phyloP scores from a whole-genome alignment of 768 basidiomycete genomes.

The Rhodocollybia butyracea region DNA sequence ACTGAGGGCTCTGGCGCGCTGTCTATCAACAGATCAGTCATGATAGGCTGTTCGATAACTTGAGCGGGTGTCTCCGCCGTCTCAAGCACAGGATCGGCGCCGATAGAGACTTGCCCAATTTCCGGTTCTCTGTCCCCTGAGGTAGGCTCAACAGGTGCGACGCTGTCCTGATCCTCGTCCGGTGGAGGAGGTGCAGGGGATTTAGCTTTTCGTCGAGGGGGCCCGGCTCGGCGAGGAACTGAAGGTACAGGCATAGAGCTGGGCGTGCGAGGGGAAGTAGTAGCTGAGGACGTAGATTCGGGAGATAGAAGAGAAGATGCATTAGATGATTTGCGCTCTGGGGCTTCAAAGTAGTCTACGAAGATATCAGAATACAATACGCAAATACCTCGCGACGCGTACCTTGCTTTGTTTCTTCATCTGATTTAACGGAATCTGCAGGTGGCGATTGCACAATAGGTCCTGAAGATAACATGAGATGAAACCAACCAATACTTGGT shows the following conservation, averaged over 20 bases:
- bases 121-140: neutral
- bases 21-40: neutral
- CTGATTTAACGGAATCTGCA: neutral
- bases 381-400: neutral
- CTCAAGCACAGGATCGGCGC: neutral
- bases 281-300: slow-evolving; percentile 17
- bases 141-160: neutral
- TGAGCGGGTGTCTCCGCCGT: slow-evolving; percentile 11
- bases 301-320: slow-evolving; percentile 21
- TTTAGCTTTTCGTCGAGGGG: slow-evolving; percentile 68
- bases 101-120: neutral
- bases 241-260: slow-evolving; percentile 71
- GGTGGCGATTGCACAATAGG: slow-evolving; percentile 4
- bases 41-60: slow-evolving; percentile 9
- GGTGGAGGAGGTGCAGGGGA: slow-evolving; percentile 35
- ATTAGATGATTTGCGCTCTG: slow-evolving; percentile 19
- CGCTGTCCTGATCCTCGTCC: neutral
- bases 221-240: slow-evolving; percentile 69
- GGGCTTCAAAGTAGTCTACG: slow-evolving; percentile 3
- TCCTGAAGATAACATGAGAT: neutral
- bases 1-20: neutral
- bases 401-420: slow-evolving; percentile 8
- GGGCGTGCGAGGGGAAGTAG: slow-evolving; percentile 38
- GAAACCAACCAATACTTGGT: neutral
- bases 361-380: neutral